Conservation (phyloP, 1,139 yeast genomes). For the Starmera stellimalicola region DNA sequence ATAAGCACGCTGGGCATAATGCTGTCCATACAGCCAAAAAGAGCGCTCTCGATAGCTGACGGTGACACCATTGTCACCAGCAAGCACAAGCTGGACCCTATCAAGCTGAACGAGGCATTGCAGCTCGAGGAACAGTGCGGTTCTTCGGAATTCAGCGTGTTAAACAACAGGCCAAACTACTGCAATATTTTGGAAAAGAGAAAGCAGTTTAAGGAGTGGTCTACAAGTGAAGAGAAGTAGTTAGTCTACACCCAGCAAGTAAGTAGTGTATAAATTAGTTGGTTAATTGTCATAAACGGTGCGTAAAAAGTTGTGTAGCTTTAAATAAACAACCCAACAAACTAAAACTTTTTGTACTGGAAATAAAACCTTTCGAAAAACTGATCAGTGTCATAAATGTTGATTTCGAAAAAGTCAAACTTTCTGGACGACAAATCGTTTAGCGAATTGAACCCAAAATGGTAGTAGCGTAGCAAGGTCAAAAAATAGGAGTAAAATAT, state of each 20-base stretch:
- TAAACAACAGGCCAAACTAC: slow-evolving; percentile 35
- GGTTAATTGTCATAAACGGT: neutral
- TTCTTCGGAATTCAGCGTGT: slow-evolving; percentile 32
- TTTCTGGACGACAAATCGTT: slow-evolving; percentile 18
- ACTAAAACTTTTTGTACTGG: slow-evolving; percentile 23
- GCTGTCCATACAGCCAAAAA: slow-evolving; percentile 1
- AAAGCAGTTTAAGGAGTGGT: slow-evolving; percentile 33
- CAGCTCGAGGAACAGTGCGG: slow-evolving; percentile 36
- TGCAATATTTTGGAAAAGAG: slow-evolving; percentile 35
- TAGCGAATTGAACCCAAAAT: slow-evolving; percentile 39
- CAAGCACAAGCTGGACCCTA: slow-evolving; percentile 27
- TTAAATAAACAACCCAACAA: neutral
- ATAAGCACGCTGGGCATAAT: slow-evolving; percentile 3
- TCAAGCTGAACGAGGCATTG: slow-evolving; percentile 39
- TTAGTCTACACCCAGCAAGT: neutral
- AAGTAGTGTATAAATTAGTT: neutral
- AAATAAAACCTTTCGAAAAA: slow-evolving; percentile 25
- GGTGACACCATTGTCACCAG: slow-evolving; percentile 4
- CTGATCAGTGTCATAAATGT: slow-evolving; percentile 20
- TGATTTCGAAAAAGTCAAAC: slow-evolving; percentile 5
- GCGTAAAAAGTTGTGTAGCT: neutral
- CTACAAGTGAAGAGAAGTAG: neutral
- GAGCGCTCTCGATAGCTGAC: slow-evolving; percentile 10
- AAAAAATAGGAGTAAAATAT: slow-evolving; percentile 27
- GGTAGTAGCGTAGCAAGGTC: slow-evolving; percentile 33